Base-by-base conservation (phyloP, 148 eudicot species). In the Nepenthes gracilis region DNA sequence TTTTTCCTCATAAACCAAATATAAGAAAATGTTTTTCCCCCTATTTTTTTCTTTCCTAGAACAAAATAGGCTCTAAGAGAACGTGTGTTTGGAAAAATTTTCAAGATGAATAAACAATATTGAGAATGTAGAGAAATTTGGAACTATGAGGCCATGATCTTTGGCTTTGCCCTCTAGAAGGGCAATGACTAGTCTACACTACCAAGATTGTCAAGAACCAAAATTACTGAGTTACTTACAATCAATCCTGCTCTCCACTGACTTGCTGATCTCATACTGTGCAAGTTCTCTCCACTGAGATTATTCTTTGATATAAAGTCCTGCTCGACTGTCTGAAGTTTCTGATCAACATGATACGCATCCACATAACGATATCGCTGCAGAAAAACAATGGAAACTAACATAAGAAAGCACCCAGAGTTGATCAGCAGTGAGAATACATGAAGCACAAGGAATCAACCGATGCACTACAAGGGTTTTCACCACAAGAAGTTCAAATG, bases 191-290 rank as follows among this genome's bases (percentile, higher is more conserved):
- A 32, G 35, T n/a, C 33, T 2, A 2, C 47, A 40, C 2, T 8
- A 13, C 37, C 32, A 64, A 33, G 35, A 57, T 12, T 38, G 15
- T n/a, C 53, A 49, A 49, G 10, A 35, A 33, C 58, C 58, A 8
- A 5, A 1, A 55, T 1, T 32, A 6, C 36, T 32, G 9, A 55
- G 4, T 32, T 62, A 87, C 99, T 93, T 86, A 93, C 99, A 70
- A 93, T 83, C 72, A 93, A 81, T 66, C 84, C 88, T 15, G 84
- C 65, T 82, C 97, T 88, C 99, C 99, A 86, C n/a, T 72, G 79
- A 74, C 74, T 74, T 48, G 79, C 64, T 32, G 86, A 72, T 53
- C 62, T 72, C 77, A 89, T 81, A 66, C 74, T 86, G 34, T n/a
- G 10, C 59, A 77, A 51, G 57, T 68, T 70, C 65, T 70, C 81